Evolutionary conservation across 257 asterid species (phyloP), one percentile per base, ranked within the genome.

Genomic region (Nicotiana undulata): DNA sequence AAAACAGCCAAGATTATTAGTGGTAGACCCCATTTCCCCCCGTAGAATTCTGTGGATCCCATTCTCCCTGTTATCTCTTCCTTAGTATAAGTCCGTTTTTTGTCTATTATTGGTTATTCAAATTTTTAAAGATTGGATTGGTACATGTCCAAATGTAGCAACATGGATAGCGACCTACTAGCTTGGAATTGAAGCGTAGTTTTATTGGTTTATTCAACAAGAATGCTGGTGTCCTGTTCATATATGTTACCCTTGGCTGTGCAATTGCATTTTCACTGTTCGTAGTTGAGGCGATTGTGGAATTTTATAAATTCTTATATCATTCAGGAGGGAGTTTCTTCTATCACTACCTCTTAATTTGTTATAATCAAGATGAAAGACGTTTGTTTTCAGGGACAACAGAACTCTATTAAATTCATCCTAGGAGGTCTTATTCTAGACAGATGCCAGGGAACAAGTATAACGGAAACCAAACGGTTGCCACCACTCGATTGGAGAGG

Each of bases 381-480:
- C 87, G 40, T 63, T 86, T 86, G 85, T 84, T 86, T 81, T 75
- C 87, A 81, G 88, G 86, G 80, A 79, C 80, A 76, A 79, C 56
- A 82, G 85, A 85, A 80, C 87, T 84, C 80, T 79, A 68, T 85
- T 79, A 80, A 86, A 87, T 70, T 83, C 87, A 82, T 79, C 80
- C 56, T 65, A 76, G 82, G 83, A 82, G 84, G 88, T 82, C 80
- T 46, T 64, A 72, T 75, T 81, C 88, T 63, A 44, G 89, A 75
- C 82, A 81, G 88, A 94, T 94, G 98, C 92, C 97, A 70, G 93
- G 92, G 86, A 90, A 87, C 91, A 95, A 89, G 92, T 90, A 85
- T 63, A 90, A 81, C 70, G 93, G 90, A 59, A 81, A 80, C 87
- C 75, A 88, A 79, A 80, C 81, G 75, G 68, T 86, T 79, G 89